Evolutionary conservation across 345 rosid species (phyloP), one percentile per base, ranked within the genome.

Genomic region (Aquilaria malaccensis): DNA sequence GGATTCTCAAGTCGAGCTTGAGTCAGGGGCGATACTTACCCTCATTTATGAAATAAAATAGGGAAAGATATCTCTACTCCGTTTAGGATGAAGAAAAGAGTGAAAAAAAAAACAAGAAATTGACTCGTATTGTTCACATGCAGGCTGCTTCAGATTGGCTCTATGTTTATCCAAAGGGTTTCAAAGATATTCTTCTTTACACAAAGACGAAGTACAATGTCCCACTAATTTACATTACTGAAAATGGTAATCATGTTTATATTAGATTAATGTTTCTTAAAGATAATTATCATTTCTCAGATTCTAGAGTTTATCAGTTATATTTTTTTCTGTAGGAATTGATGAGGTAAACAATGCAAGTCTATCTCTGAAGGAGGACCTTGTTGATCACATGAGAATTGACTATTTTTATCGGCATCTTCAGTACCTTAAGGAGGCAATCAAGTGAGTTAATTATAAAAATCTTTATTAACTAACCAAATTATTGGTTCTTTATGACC

Each of bases 201-300:
- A 50, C 56, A 11, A 72, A 72, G 62, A 59, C 31, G 1, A 72
- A 69, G 50, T 80, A 74, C 59, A 64, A 60, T 2, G 65, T 65
- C 61, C 79, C 79, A 7, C 45, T 76, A 32, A 67, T 74, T 29
- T 77, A 71, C 70, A 72, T 80, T 13, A 80, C 79, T 1, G 81
- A 80, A 43, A 74, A 80, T 46, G 81, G 61, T 58, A 45, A 3
- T 37, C 7, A 2, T 37, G 1, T 37, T 22, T 22, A 22, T 22
- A 22, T 22, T 22, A 22, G 22, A 22, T 22, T 22, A 22, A 22
- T 22, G 0, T 22, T 22, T 22, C 22, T 22, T 22, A 22, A 22
- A 22, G 22, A 22, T 22, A 22, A 22, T 22, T 22, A 22, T 22
- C 1, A 22, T 22, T 22, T 22, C 22, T 22, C 22, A 22, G 22